Conservation (phyloP, 2,329 filamentous ascomycete genomes). For the Diaporthe amygdali region DNA sequence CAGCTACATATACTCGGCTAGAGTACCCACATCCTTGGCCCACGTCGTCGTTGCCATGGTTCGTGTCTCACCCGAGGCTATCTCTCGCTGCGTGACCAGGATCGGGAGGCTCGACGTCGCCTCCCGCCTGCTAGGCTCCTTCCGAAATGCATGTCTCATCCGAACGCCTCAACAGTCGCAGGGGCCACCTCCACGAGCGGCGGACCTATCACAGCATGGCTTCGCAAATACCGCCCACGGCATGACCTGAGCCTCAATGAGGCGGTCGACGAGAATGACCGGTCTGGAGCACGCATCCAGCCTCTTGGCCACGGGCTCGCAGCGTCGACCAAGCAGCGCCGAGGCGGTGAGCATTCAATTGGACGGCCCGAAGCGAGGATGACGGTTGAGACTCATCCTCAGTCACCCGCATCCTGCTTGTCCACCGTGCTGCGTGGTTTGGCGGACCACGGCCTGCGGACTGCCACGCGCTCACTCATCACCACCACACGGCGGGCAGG, state of each 20-base stretch:
- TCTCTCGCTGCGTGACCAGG: constrained; percentile 5
- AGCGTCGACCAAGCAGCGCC: neutral
- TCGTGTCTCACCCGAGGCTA: constrained; percentile 21
- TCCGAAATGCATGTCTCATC: constrained; percentile 25
- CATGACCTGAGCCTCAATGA: neutral
- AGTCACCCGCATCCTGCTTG: neutral
- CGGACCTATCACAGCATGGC: neutral
- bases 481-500: neutral
- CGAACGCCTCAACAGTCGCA: neutral
- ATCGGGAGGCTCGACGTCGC: constrained; percentile 23
- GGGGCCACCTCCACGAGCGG: neutral
- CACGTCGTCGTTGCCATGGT: neutral
- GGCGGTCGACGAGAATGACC: neutral
- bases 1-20: constrained; percentile 4
- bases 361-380: constrained; percentile 13
- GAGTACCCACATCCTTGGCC: constrained; percentile 9
- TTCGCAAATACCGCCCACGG: neutral
- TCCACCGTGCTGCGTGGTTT: neutral
- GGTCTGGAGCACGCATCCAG: neutral
- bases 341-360: neutral
- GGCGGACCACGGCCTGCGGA: neutral
- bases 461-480: neutral
- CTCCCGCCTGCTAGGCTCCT: constrained; percentile 18
- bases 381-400: neutral
- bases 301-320: neutral